Conservation (phyloP, 495 filamentous ascomycete genomes). For the Penicillium taxi region DNA sequence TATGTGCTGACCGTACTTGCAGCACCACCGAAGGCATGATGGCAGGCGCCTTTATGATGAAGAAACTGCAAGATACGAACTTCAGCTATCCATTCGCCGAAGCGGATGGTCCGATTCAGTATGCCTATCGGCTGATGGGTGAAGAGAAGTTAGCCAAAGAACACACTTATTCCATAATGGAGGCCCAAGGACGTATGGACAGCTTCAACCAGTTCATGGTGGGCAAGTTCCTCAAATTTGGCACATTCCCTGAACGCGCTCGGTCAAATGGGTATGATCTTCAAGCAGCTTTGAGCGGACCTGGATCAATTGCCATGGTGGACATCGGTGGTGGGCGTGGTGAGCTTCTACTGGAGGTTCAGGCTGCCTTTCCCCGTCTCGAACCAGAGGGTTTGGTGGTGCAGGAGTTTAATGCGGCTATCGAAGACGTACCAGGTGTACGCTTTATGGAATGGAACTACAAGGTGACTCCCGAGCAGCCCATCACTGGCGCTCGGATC, state of each 20-base stretch:
- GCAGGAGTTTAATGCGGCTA: slow-evolving; percentile 36
- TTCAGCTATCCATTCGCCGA: slow-evolving; percentile 32
- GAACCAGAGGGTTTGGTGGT: slow-evolving; percentile 35
- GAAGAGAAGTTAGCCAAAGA: slow-evolving; percentile 18
- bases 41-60: slow-evolving; percentile 29
- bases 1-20: background rate
- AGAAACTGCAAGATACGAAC: slow-evolving; percentile 25
- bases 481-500: slow-evolving; percentile 29
- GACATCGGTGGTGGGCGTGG: slow-evolving; percentile 51
- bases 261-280: slow-evolving; percentile 23
- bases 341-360: slow-evolving; percentile 42
- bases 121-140: slow-evolving; percentile 29
- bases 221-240: slow-evolving; percentile 29
- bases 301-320: slow-evolving; percentile 29
- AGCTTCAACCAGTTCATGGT: slow-evolving; percentile 39
- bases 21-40: slow-evolving; percentile 33
- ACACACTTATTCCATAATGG: slow-evolving; percentile 36
- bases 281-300: slow-evolving; percentile 22
- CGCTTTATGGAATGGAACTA: slow-evolving; percentile 31
- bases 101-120: slow-evolving; percentile 26
- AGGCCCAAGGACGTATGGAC: slow-evolving; percentile 29
- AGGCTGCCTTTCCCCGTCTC: slow-evolving; percentile 31
- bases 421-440: slow-evolving; percentile 21
- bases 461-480: slow-evolving; percentile 25
- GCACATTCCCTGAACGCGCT: slow-evolving; percentile 25